phyloP scores from a whole-genome alignment of 257 asterid genomes.

The Catharanthus roseus region DNA sequence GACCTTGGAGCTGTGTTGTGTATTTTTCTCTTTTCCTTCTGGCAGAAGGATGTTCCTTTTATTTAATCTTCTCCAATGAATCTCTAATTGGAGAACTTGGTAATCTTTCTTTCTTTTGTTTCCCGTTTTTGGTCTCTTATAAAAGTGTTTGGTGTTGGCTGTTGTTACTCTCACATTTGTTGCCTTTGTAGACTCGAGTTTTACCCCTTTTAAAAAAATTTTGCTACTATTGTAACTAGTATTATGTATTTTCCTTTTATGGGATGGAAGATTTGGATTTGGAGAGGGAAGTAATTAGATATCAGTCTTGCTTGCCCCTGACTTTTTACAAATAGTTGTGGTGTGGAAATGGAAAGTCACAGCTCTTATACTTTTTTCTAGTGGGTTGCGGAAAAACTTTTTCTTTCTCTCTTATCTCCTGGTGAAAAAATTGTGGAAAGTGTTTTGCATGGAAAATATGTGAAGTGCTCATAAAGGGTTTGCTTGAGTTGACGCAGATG shows the following conservation, averaged over 20 bases:
- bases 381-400: background rate
- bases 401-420: background rate
- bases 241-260: no score
- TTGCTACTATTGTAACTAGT: no score
- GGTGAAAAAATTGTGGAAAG: background rate
- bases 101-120: background rate
- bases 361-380: background rate
- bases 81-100: background rate
- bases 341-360: background rate
- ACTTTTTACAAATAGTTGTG: background rate
- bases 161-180: background rate
- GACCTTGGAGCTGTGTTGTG: slow-evolving; percentile 1
- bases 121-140: background rate
- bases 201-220: no score
- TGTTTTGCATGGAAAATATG: background rate
- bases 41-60: background rate
- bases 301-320: no score
- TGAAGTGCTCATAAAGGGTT: background rate
- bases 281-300: background rate
- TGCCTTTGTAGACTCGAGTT: no score
- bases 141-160: background rate
- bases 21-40: background rate
- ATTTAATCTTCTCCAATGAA: background rate
- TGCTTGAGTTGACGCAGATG: background rate
- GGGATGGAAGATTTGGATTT: no score